A percentile compares a stretch with the other conserved stretches of the same genome.
These are phyloP conservation scores for Stellera chamaejasme DNA, from an alignment of 345 rosid species.

Conservation along the genomic window DNA sequence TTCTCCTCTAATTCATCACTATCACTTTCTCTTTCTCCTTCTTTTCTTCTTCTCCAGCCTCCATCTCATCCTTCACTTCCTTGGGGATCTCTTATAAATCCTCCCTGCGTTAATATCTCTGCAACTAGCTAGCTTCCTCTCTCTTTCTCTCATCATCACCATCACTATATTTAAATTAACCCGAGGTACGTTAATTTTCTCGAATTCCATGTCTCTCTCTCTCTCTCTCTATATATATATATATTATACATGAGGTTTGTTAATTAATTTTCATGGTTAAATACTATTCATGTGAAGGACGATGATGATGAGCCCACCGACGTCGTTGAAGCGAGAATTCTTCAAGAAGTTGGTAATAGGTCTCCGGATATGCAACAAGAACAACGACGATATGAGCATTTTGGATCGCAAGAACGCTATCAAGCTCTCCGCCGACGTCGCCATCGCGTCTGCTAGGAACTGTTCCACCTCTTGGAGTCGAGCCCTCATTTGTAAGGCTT, in stretches of 20 bases:
- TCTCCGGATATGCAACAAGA: slow-evolving; percentile 35
- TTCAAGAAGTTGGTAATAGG: slow-evolving; percentile 75
- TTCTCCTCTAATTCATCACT: slow-evolving; percentile 10
- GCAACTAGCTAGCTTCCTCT: slow-evolving; percentile 5
- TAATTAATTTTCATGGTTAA: neutral
- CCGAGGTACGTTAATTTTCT: slow-evolving; percentile 8
- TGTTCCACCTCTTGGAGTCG: slow-evolving; percentile 77
- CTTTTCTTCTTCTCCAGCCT: slow-evolving; percentile 1
- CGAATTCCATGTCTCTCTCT: slow-evolving; percentile 23
- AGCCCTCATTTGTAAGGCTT: slow-evolving; percentile 54
- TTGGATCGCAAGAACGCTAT: slow-evolving; percentile 64
- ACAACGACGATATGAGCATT: slow-evolving; percentile 22
- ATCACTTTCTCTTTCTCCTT: slow-evolving; percentile 7
- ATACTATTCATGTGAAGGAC: slow-evolving; percentile 27
- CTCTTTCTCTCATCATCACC: slow-evolving; percentile 19
- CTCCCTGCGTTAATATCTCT: slow-evolving; percentile 11
- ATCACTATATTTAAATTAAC: neutral
- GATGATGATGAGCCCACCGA: slow-evolving; percentile 35
- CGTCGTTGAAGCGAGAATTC: slow-evolving; percentile 50
- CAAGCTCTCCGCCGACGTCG: slow-evolving; percentile 79
- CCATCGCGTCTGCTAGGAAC: slow-evolving; percentile 72
- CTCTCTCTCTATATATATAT: slow-evolving; percentile 13
- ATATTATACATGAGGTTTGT: neutral
- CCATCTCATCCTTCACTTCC: slow-evolving; percentile 5
- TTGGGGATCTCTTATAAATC: slow-evolving; percentile 4